Evolutionary conservation across 1,139 yeast genomes (phyloP).

Genomic region (Hyphopichia wangnamkhiaoensis): DNA sequence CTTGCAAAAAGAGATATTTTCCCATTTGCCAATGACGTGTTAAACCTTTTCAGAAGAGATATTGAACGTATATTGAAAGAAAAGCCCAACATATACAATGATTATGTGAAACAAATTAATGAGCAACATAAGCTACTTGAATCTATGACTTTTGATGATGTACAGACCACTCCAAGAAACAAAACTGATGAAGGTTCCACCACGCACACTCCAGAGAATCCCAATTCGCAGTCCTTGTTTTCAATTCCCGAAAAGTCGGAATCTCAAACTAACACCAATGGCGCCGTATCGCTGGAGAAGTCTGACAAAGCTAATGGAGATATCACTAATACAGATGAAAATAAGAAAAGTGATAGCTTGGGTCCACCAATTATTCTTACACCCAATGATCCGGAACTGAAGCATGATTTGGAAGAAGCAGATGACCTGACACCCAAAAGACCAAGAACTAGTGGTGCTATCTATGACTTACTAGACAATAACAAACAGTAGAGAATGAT

Average conservation of each 20-base stretch:
- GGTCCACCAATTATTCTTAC: background rate
- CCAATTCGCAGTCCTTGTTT: background rate
- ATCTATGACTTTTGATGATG: background rate
- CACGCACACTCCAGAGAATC: background rate
- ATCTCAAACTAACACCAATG: too few relatives aligned
- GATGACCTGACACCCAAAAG: background rate
- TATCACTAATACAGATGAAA: background rate
- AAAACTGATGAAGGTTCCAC: background rate
- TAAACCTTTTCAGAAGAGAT: conserved; percentile 28
- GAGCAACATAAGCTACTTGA: background rate
- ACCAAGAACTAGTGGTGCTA: background rate
- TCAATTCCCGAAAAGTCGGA: background rate
- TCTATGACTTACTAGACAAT: background rate
- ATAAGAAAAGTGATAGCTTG: background rate
- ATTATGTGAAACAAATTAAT: conserved; percentile 20
- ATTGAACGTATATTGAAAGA: conserved; percentile 34
- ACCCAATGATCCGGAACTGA: background rate
- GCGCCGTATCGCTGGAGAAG: too few relatives aligned
- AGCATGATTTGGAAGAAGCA: background rate
- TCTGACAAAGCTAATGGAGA: background rate
- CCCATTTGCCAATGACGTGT: conserved; percentile 41
- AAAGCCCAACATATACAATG: conserved; percentile 33
- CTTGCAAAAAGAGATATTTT: conserved; percentile 48
- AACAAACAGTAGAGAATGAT: background rate
- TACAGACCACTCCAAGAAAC: background rate